A percentile compares a stretch with the other conserved stretches of the same genome.
phyloP scores from a whole-genome alignment of 768 basidiomycete species.

The Lentinula raphanica region DNA sequence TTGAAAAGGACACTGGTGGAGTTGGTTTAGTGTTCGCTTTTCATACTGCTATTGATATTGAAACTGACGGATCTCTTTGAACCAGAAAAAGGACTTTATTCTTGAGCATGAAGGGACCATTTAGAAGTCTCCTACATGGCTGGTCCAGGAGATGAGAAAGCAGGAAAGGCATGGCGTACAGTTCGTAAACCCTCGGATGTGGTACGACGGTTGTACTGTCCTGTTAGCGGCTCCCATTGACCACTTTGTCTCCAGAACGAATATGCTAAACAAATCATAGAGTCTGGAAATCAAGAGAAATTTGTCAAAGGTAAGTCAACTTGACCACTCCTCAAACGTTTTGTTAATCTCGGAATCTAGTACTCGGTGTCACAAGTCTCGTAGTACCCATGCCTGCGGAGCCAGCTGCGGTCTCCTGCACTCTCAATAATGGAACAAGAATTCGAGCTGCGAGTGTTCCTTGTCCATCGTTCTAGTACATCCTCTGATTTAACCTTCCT shows the following conservation, averaged over 20 bases:
- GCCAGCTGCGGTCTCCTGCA: constrained; percentile 72
- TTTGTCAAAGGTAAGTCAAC: constrained; percentile 77
- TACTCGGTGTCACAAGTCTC: constrained; percentile 69
- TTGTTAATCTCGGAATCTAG: constrained; percentile 34
- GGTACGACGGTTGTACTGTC: constrained; percentile 52
- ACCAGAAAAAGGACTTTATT: constrained; percentile 66
- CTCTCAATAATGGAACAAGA: constrained; percentile 94
- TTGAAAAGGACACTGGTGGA: constrained; percentile 46
- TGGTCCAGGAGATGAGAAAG: constrained; percentile 77
- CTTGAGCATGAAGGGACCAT: constrained; percentile 73
- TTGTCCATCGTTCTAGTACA: background rate
- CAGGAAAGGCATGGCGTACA: constrained; percentile 80
- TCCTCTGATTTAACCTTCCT: background rate
- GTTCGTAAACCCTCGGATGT: constrained; percentile 91
- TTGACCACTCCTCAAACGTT: background rate
- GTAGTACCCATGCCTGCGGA: constrained; percentile 76
- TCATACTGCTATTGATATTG: background rate
- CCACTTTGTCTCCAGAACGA: constrained; percentile 59
- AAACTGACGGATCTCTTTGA: constrained; percentile 14
- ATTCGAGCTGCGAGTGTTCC: constrained; percentile 72
- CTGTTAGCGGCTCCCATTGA: constrained; percentile 4
- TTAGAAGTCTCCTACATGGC: constrained; percentile 66
- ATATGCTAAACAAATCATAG: constrained; percentile 85
- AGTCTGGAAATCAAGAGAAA: constrained; percentile 72
- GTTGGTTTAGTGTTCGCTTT: constrained; percentile 21